Base-by-base conservation (phyloP, 371 early-diverging fungal species). In the Mucor saturninus region DNA sequence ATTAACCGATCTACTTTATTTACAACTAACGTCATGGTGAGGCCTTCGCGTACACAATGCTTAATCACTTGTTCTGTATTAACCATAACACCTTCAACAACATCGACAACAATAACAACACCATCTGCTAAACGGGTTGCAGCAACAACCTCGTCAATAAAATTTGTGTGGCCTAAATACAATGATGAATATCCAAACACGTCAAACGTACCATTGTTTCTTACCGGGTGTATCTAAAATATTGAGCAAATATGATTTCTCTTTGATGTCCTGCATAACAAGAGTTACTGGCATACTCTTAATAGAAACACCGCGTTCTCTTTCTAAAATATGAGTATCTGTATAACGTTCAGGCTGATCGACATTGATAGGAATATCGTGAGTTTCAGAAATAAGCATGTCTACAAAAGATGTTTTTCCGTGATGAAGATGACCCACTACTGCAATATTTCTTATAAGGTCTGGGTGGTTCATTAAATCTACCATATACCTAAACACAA, bases 1-100 rank as follows among this genome's bases (percentile, higher is more conserved):
- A 98, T 96, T 61, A 98, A 77, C 14, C 99, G 89, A 78, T 99
- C 99, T 4, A 99, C 87, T 80, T 99, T 99, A 87, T 96, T 98
- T 56, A 99, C 80, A 14, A 98, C 91, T 55, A 98, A 74, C 1
- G 91, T 90, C 68, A 99, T 83, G 9, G 91, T 80, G 38, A 98
- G 65, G 2, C 86, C 84, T 68, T 96, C 95, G 42, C 85, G 84
- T 37, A 96, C 86, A 46, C 93, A 86, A 35, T 93, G 91, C 43
- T 85, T 84, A 62, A 98, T 93, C n/a, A 94, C 73, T 50, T 93
- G 91, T 65, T 95, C 94, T 0, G 98, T 97, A 74, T 89, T 92
- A 30, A 90, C 87, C 99, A 98, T 97, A 5, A 92, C 95, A 40
- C 99, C 99, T 69, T 99, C 99, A 8, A 98, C 86, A 1, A 92